Base-by-base conservation (phyloP, 2,329 filamentous ascomycete genomes). In the Seiridium cupressi region DNA sequence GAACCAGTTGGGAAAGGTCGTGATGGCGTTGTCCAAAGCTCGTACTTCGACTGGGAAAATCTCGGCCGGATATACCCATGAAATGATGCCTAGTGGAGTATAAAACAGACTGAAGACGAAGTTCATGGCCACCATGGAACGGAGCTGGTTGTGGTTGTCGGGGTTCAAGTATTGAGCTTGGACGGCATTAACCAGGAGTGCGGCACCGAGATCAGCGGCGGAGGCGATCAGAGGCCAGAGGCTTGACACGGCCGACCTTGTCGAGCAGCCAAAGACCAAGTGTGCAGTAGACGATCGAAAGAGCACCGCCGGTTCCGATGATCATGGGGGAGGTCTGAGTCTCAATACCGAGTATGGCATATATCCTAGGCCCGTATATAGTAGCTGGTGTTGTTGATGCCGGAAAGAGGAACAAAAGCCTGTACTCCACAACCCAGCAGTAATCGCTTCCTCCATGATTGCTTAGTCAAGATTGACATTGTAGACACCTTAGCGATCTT, bases 221-320 rank as follows among this genome's bases (percentile, higher is more conserved):
- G 73, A 75, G 42, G 74, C 73, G 55, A 83, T 77, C 7, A 84
- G 72, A 1, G 81, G 74, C 65, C 7, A 84, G 72, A 1, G 81
- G 74, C 65, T 79, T 81, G 53, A 81, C 72, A 35, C 80, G 78
- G 13, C 79, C 79, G 48, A 82, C 68, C 13, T 70, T 75, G 64
- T 84, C 80, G 49, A 82, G 67, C 47, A 79, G 68, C 40, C 70
- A 68, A 60, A 83, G 75, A 55, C 79, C 79, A 5, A 81, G 64
- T 1, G 76, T 79, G 61, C 79, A 79, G 74, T 78, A 82, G 31
- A 80, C 68, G 36, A 78, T 78, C 0, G 79, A 78, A 6, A 84
- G 72, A 1, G 79, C 78, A 32, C 80, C 80, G 64, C 76, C 80
- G 62, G 83, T 77, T 3, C 80, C 81, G 61, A 81, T 78, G 53